Evolutionary conservation across 257 asterid species (phyloP), one percentile per base, ranked within the genome.

Genomic region (Nicotiana knightiana): DNA sequence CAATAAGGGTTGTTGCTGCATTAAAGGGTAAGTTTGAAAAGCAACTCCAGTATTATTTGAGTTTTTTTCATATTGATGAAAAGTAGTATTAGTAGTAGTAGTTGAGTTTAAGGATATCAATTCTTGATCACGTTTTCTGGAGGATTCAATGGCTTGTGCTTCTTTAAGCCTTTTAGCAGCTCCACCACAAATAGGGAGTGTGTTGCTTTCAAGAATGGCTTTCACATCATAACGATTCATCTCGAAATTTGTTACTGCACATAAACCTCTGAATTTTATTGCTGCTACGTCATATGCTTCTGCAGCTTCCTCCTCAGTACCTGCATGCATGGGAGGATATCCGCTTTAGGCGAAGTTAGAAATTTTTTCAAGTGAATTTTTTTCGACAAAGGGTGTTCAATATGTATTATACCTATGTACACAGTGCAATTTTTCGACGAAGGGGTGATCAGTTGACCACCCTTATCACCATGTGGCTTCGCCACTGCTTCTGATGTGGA

Each of bases 251-350:
- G 98, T 95, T 0, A 95, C 98, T 0, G 99, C 99, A 51, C 78
- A 90, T 0, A 93, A 93, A 6, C 98, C 98, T 46, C 98, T 80
- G 91, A 94, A 94, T 66, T 94, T 94, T 79, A 94, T 91, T 7
- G 98, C 98, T 3, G 98, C 98, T 0, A 95, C 86, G 85, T 95
- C 99, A 67, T 95, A 95, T 6, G 99, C 99, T 81, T 95, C 99
- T 2, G 99, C 99, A 0, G 99, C 99, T 90, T 95, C 99, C 64
- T 93, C 99, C 80, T 93, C 98, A 0, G 98, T 95, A 85, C 94
- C 98, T 95, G 84, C 46, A 55, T 21, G 24, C 24, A 21, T 21
- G 24, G 24, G 24, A 21, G 24, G 24, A 21, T 21, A 21, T 21
- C 24, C 24, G 24, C 24, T 21, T 21, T 21, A 21, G 24, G 24